Conservation (phyloP, 1,284 basidiomycete genomes). For the Chiua sp. region DNA sequence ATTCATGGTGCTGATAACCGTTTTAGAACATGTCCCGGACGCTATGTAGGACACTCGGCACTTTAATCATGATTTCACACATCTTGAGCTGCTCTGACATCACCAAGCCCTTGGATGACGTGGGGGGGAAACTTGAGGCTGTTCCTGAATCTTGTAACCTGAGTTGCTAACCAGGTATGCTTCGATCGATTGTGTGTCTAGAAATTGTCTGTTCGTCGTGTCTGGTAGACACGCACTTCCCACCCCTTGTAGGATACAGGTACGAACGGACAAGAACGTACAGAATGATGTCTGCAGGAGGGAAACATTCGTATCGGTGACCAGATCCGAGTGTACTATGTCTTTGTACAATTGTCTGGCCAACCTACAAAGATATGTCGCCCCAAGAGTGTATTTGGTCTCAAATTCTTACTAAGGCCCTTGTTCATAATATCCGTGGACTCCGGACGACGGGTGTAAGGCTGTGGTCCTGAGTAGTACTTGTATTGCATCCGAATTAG, state of each 20-base stretch:
- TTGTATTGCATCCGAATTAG: too few species aligned
- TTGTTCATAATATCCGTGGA: too few species aligned
- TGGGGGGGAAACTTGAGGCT: neutral
- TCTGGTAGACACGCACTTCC: neutral
- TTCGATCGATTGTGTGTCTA: neutral
- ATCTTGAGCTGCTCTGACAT: constrained; percentile 5
- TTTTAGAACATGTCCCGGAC: neutral
- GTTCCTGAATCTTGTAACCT: neutral
- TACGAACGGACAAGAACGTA: neutral
- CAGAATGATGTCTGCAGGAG: too few species aligned
- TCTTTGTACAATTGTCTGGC: too few species aligned
- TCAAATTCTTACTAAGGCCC: too few species aligned
- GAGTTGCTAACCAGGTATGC: neutral
- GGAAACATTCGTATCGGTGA: too few species aligned
- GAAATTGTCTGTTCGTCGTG: neutral
- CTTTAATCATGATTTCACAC: constrained; percentile 1
- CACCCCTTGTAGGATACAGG: neutral
- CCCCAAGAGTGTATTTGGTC: too few species aligned
- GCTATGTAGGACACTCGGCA: neutral
- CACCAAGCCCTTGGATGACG: neutral
- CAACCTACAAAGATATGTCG: too few species aligned
- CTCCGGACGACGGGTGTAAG: too few species aligned
- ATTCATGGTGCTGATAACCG: neutral
- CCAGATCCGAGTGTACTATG: too few species aligned
- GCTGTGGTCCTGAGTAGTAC: too few species aligned